These are phyloP conservation scores for Syzygium malaccense DNA, from an alignment of 441 rosid species.

Conservation along the genomic window DNA sequence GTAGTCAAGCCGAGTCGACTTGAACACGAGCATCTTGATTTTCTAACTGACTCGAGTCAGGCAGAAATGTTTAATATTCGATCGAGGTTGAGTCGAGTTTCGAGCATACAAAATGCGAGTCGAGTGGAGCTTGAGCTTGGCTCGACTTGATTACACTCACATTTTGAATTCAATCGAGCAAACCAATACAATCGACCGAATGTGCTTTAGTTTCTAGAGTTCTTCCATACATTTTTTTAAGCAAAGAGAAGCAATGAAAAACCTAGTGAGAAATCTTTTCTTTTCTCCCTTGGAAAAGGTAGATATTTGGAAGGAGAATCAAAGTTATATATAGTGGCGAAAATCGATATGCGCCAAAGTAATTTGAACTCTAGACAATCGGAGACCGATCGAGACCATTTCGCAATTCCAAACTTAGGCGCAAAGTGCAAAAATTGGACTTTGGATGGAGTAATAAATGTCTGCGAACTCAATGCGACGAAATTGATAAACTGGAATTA, in stretches of 20 bases:
- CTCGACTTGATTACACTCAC: background rate
- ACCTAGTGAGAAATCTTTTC: background rate
- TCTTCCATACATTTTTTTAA: background rate
- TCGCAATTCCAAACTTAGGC: background rate
- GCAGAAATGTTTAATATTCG: background rate
- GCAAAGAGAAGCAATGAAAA: background rate
- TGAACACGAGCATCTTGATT: background rate
- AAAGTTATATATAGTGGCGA: background rate
- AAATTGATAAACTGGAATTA: too few relatives aligned
- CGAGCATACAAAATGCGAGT: background rate
- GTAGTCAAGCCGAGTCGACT: background rate
- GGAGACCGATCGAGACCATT: background rate
- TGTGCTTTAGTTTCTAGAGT: background rate
- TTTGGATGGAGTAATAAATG: too few relatives aligned
- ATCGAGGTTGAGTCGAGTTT: background rate
- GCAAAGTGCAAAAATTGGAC: fast-evolving
- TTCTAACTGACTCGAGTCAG: background rate
- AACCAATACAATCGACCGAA: background rate
- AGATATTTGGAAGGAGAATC: background rate
- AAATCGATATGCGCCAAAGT: fast-evolving
- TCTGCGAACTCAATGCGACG: too few relatives aligned
- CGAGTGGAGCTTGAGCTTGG: background rate
- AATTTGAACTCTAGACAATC: fast-evolving
- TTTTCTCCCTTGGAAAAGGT: background rate
- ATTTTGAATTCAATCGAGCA: background rate